Conservation (phyloP, 768 basidiomycete species). For the Auricularia heimuer region DNA sequence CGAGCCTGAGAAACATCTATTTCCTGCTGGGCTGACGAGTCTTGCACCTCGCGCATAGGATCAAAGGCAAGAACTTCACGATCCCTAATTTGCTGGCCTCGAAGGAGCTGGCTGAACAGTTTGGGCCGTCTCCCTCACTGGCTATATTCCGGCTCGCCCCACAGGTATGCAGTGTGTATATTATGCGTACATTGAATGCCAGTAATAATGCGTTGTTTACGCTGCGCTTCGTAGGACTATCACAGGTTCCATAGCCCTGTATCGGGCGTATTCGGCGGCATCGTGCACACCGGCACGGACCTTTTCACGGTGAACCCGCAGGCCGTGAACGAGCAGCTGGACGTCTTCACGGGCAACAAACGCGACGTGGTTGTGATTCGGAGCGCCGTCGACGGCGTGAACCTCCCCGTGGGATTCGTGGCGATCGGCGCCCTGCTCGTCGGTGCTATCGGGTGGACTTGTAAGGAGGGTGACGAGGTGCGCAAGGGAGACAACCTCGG, state of each 20-base stretch:
- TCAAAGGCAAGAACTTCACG: conserved; percentile 66
- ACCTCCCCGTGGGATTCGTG: conserved; percentile 50
- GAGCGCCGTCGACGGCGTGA: conserved; percentile 31
- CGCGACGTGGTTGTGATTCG: conserved; percentile 43
- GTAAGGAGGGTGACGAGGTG: conserved; percentile 37
- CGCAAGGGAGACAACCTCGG: conserved; percentile 42
- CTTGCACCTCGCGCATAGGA: conserved; percentile 24
- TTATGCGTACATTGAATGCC: conserved; percentile 45
- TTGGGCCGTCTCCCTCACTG: conserved; percentile 23
- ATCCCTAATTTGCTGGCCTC: conserved; percentile 43
- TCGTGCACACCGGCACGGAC: neutral
- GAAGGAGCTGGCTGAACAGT: conserved; percentile 28
- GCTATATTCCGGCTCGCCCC: conserved; percentile 73
- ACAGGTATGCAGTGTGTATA: conserved; percentile 80
- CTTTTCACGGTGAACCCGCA: conserved; percentile 55
- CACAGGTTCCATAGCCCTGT: conserved; percentile 31
- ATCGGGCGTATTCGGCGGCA: neutral
- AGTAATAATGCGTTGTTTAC: conserved; percentile 22
- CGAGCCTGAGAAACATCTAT: neutral
- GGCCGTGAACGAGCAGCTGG: conserved; percentile 59
- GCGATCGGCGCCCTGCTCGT: conserved; percentile 78
- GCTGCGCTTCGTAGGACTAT: conserved; percentile 26
- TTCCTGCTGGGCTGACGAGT: neutral
- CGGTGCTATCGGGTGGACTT: conserved; percentile 61
- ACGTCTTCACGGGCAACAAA: conserved; percentile 56